Base-by-base conservation (phyloP, 495 filamentous ascomycete genomes). In the Penicillium cosmopolitanum region DNA sequence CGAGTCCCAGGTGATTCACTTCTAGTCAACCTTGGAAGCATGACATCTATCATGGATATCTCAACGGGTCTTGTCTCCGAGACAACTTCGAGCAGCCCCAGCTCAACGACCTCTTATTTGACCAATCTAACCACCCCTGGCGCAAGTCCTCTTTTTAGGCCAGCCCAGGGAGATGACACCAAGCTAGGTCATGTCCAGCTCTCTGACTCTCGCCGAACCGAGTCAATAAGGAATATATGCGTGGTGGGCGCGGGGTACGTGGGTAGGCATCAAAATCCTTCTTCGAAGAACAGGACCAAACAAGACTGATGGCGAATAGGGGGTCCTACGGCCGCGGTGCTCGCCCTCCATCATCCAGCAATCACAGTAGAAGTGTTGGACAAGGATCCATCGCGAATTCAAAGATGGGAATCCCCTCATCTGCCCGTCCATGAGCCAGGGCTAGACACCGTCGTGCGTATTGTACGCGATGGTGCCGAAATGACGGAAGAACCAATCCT, bases 291-390 rank as follows among this genome's bases (percentile, higher is more conserved):
- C 5, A 31, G 28, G 4, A 31, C 5, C 28, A 31, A 31, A 31
- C 28, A 31, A 31, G 28, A 31, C 28, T 31, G 8, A 31, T 31
- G 28, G 28, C 28, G 1, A 31, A 31, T 31, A 31, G 28, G 28
- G 8, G 90, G 89, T 2, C 90, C 90, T 33, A 91, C 90, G 4
- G 87, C 87, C 36, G 87, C 89, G 21, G 80, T 93, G 34, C 87
- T 92, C 40, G 90, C 90, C 15, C 81, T 83, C 60, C 83, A 90
- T 51, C 90, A 90, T 62, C 88, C 88, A 0, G 71, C 85, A 31
- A 76, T 93, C 46, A 70, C 75, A 25, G 87, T 93, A 38, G 88
- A 82, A 8, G 87, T 93, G 2, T 89, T 92, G 21, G 91, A 93
- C 68, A 70, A 82, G 40, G 85, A 91, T 67, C 75, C 77, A 28